phyloP scores from a whole-genome alignment of 2,329 filamentous ascomycete genomes.

The Periconia sp. region DNA sequence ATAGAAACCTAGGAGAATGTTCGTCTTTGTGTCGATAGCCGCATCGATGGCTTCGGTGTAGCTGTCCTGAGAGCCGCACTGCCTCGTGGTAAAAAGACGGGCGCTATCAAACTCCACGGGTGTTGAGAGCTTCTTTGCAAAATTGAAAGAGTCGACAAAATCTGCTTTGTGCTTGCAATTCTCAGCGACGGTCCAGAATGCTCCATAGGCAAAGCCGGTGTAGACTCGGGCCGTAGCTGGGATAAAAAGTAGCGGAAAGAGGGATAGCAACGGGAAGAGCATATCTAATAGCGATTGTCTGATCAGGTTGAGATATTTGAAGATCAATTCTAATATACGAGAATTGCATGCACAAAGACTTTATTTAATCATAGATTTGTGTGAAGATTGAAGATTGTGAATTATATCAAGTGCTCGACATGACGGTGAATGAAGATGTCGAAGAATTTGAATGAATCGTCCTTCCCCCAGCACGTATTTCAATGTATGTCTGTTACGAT shows the following conservation, averaged over 20 bases:
- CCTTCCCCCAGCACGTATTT: too few relatives aligned
- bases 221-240: slow-evolving; percentile 23
- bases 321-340: too few relatives aligned
- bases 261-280: too few relatives aligned
- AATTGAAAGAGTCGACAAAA: slow-evolving; percentile 28
- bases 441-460: background rate
- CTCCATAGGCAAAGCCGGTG: slow-evolving; percentile 37
- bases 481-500: too few relatives aligned
- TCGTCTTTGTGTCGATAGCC: slow-evolving; percentile 39
- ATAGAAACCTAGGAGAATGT: slow-evolving; percentile 41
- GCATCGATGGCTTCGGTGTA: slow-evolving; percentile 54
- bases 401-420: too few relatives aligned
- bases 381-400: too few relatives aligned
- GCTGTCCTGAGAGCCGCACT: slow-evolving; percentile 47
- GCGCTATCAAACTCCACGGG: slow-evolving; percentile 69
- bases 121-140: slow-evolving; percentile 27
- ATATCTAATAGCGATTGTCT: slow-evolving; percentile 4
- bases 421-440: background rate
- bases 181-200: slow-evolving; percentile 24
- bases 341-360: background rate
- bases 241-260: slow-evolving; percentile 9
- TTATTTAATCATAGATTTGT: too few relatives aligned
- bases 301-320: background rate
- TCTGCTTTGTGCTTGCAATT: slow-evolving; percentile 29
- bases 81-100: slow-evolving; percentile 72